Base-by-base conservation (phyloP, 225 moss, liverwort and hornwort genomes). In the Bryum argenteum region DNA sequence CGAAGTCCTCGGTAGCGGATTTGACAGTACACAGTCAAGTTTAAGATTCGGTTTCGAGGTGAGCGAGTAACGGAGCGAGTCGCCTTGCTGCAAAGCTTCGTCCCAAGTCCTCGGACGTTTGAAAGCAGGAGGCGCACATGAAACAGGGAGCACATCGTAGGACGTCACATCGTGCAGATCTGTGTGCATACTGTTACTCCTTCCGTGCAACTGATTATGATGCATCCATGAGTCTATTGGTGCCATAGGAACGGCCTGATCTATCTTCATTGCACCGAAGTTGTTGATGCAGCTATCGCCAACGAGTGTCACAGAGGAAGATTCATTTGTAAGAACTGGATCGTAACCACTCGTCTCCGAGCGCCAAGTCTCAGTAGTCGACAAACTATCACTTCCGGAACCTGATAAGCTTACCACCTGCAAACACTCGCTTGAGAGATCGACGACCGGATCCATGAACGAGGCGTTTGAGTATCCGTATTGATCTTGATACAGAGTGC, bases 401-500 rank as follows among this genome's bases (percentile, higher is more conserved):
- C 17, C 17, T 48, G 91, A 93, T 14, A 73, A 44, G 69, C 85
- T 91, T 10, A 86, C 87, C 28, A 91, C 91, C 75, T 93, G 93
- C 80, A 82, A 43, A 82, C 91, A 82, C 26, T 93, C 95, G 58
- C 86, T 83, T 4, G 87, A 67, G 66, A 86, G 58, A 21, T 82
- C 79, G 73, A 44, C 54, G 16, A 65, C 44, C 3, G 80, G 70
- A 23, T 88, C 88, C 53, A 80, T 70, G 51, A 84, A 80, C 16
- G 85, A 71, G 2, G 87, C 71, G 67, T 86, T 79, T 8, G 89
- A 55, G 55, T 70, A 84, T 69, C 69, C 81, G 56, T 67, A 78
- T 48, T 89, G 88, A 68, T 93, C 92, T 85, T 91, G 88, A 71
- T 84, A 74, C 44, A 86, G 68, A 40, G 89, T 83, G 67, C 37